These are phyloP conservation scores for Cladosporium sp. DNA, from an alignment of 2,329 filamentous ascomycete genomes.

Conservation along the genomic window DNA sequence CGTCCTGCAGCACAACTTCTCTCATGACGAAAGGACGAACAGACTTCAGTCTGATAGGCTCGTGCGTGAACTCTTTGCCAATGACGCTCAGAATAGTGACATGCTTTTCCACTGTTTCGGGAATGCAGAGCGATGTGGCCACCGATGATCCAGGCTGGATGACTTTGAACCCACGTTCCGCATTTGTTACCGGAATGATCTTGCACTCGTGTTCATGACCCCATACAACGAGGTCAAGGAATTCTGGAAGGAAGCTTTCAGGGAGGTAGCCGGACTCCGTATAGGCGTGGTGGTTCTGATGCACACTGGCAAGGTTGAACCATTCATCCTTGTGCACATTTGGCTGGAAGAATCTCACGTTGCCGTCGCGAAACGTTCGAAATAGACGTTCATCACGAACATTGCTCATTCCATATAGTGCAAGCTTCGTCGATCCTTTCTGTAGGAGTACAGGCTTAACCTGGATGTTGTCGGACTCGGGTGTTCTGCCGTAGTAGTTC, in stretches of 20 bases:
- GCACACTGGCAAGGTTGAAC: conserved; percentile 93
- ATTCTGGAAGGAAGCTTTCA: conserved; percentile 85
- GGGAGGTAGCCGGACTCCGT: conserved; percentile 91
- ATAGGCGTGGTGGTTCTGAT: conserved; percentile 92
- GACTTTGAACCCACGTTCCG: conserved; percentile 85
- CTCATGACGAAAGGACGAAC: conserved; percentile 86
- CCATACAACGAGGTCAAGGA: conserved; percentile 89
- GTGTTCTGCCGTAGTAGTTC: conserved; percentile 92
- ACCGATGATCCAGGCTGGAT: conserved; percentile 97
- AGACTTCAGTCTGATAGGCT: conserved; percentile 76
- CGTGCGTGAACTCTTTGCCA: conserved; percentile 71
- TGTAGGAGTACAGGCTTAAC: conserved; percentile 88
- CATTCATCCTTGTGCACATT: conserved; percentile 75
- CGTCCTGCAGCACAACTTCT: conserved; percentile 71
- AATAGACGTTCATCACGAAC: conserved; percentile 93
- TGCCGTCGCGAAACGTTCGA: conserved; percentile 84
- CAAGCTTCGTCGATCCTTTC: conserved; percentile 87
- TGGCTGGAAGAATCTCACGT: conserved; percentile 89
- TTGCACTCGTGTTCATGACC: conserved; percentile 96
- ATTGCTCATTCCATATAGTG: conserved; percentile 90
- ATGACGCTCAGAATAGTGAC: conserved; percentile 80
- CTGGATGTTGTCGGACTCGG: conserved; percentile 87
- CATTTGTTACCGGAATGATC: conserved; percentile 76
- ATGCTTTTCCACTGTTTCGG: conserved; percentile 86
- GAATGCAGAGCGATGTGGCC: conserved; percentile 82